Base-by-base conservation (phyloP, 1,139 yeast species). In the Groenewaldozyma sp. region DNA sequence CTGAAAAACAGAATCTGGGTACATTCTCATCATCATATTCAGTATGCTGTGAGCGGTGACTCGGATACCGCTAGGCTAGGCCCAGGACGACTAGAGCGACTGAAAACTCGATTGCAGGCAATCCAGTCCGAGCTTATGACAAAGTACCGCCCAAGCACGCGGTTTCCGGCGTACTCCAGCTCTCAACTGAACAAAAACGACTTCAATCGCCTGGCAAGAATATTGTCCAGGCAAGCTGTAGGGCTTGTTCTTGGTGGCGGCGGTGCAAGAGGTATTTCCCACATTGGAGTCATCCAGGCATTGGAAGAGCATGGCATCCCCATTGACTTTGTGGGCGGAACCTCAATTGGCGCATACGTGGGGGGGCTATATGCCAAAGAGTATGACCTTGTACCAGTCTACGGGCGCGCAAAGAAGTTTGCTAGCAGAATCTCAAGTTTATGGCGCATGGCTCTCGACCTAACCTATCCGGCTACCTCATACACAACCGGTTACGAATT, bases 221-320 rank as follows among this genome's bases (percentile, higher is more conserved):
- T 91, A 11, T 63, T 91, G 20, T 83, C 96, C 0, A 94, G 95
- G 13, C 87, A 87, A 57, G 95, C 95, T 0, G 86, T 91, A 28
- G 98, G 97, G 0, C 66, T 91, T 16, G 96, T 91, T 2, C 68
- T 91, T 6, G 98, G 98, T 3, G 98, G 98, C 11, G 98, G 98
- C 34, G 98, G 98, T 24, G 95, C 98, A 0, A 71, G 98, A 51
- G 98, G 98, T 1, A 72, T 91, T 13, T 76, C 95, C 6, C 98
- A 91, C 56, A 71, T 88, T 36, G 98, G 98, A 4, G 81, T 91
- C 3, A 76, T 91, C n/a, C 76, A 79, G 39, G 95, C 96, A 0
- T 64, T 91, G n/a, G 97, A 91, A 58, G 93, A 83, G 49, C 78
- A 78, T 44, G 97, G 96, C 0, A 83, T 91, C 7, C 98, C 98